Evolutionary conservation across 352 stramenopile species (phyloP).

Genomic region (Globisporangium camurandrum): DNA sequence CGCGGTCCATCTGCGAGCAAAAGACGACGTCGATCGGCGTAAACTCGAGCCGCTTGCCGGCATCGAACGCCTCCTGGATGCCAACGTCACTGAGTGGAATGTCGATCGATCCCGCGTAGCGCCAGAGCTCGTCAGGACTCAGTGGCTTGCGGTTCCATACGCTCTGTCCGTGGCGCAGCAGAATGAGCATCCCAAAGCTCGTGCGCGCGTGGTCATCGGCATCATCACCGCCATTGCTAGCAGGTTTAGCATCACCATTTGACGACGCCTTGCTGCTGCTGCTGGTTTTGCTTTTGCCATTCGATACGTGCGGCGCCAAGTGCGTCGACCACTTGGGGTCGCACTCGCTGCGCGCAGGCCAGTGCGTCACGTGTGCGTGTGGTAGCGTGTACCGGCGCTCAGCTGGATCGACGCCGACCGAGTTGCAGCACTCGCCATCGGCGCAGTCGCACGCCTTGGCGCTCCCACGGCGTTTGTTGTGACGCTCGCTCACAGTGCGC

Average conservation of each 20-base stretch:
- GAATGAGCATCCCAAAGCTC: conserved; percentile 70
- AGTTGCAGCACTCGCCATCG: conserved; percentile 77
- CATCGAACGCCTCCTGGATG: conserved; percentile 78
- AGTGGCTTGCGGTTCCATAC: conserved; percentile 83
- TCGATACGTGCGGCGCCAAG: conserved; percentile 23
- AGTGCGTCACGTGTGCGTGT: conserved; percentile 62
- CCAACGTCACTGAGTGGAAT: conserved; percentile 76
- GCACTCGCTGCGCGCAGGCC: conserved; percentile 51
- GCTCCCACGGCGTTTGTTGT: not conserved
- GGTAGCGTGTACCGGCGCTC: conserved; percentile 70
- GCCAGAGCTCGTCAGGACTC: conserved; percentile 61
- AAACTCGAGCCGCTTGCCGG: conserved; percentile 64
- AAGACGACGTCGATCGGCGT: conserved; percentile 80
- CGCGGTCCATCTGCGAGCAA: conserved; percentile 81
- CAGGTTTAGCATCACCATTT: not conserved
- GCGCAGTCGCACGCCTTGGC: conserved; percentile 41
- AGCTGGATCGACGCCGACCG: conserved; percentile 24
- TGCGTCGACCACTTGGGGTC: conserved; percentile 44
- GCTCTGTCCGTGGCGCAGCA: conserved; percentile 79
- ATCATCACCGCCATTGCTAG: conserved; percentile 1
- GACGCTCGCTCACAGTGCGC: conserved; percentile 21
- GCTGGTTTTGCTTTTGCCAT: not conserved
- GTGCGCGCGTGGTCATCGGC: conserved; percentile 23
- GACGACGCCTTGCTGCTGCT: not conserved
- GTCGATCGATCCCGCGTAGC: conserved; percentile 78